phyloP scores from a whole-genome alignment of 164 flowering plant species.

The Magnolia kwangsiensis region DNA sequence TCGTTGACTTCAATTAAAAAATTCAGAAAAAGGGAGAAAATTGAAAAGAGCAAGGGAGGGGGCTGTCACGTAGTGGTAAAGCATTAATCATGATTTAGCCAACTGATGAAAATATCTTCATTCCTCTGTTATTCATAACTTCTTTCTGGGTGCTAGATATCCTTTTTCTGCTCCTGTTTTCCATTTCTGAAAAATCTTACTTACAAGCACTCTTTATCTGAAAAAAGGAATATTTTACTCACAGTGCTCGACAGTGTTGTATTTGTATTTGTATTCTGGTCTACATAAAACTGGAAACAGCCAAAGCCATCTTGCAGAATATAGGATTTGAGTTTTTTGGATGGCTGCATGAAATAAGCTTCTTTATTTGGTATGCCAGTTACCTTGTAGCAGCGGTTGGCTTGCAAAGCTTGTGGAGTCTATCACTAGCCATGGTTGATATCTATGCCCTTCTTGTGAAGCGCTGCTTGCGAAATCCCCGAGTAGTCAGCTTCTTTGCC shows the following conservation, averaged over 20 bases:
- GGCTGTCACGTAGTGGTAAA: neutral
- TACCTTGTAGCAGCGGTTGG: slow-evolving; percentile 71
- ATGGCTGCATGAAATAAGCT: neutral
- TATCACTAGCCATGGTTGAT: slow-evolving; percentile 59
- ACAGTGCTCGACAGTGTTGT: too few relatives aligned
- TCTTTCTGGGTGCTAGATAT: too few relatives aligned
- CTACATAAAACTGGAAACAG: neutral
- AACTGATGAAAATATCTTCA: neutral
- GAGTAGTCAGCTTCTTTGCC: slow-evolving; percentile 43
- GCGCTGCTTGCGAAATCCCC: slow-evolving; percentile 52
- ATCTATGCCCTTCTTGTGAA: slow-evolving; percentile 60
- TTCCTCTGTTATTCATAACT: neutral
- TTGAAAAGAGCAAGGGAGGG: too few relatives aligned
- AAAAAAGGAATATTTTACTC: too few relatives aligned
- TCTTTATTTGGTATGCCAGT: slow-evolving; percentile 32
- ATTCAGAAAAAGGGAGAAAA: too few relatives aligned
- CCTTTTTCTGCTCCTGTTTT: too few relatives aligned
- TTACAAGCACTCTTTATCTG: too few relatives aligned
- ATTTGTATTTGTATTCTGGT: too few relatives aligned
- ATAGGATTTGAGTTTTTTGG: neutral
- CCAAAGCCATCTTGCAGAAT: neutral
- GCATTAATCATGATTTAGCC: neutral
- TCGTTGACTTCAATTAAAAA: too few relatives aligned
- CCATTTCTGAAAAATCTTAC: too few relatives aligned
- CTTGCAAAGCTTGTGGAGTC: slow-evolving; percentile 77